Base-by-base conservation (phyloP, 176 grass and related monocot genomes). In the Musa itinerans region DNA sequence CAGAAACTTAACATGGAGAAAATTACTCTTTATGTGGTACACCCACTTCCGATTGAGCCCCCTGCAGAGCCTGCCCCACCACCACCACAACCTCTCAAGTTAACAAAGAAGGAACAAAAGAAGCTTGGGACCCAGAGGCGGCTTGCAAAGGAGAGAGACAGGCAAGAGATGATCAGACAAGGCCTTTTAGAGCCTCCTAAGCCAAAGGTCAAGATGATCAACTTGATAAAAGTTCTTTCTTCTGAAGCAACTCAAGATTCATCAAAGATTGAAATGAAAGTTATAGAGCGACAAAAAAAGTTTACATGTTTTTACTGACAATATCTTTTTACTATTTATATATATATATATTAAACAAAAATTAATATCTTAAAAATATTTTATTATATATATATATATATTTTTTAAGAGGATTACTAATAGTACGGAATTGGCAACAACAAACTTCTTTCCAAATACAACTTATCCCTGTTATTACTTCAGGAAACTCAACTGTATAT, bases 101-200 rank as follows among this genome's bases (percentile, higher is more conserved):
- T 98, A 69, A 98, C 95, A 61, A 91, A 90, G 83, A 98, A 98
- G 73, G 95, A 98, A 81, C 88, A 90, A 78, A 98, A 98, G 82
- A 98, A 98, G 82, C 83, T 98, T 27, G 88, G 95, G 78, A 98
- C 95, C 73, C 90, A 98, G 78, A 88, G 87, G 71, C 95, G 95
- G 50, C 85, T 98, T 66, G 95, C 95, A 58, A 98, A 98, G 74
- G 95, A 98, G 79, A 94, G 87, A 85, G 95, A 98, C 58, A 88
- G 90, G 80, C 95, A 98, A 85, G 95, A 98, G 74, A 98, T 98
- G 95, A 98, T 98, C 69, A 90, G 95, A 73, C 95, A 98, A 76
- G 95, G 95, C 9, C 90, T 98, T 50, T 80, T 98, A 77, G 95
- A 98, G 81, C 90, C 95, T 65, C 95, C 95, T 17, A 98, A 98